A percentile compares a stretch with the other conserved stretches of the same genome.
Evolutionary conservation across 2,329 filamentous ascomycete genomes (phyloP).

Genomic region (Mycogone perniciosa): DNA sequence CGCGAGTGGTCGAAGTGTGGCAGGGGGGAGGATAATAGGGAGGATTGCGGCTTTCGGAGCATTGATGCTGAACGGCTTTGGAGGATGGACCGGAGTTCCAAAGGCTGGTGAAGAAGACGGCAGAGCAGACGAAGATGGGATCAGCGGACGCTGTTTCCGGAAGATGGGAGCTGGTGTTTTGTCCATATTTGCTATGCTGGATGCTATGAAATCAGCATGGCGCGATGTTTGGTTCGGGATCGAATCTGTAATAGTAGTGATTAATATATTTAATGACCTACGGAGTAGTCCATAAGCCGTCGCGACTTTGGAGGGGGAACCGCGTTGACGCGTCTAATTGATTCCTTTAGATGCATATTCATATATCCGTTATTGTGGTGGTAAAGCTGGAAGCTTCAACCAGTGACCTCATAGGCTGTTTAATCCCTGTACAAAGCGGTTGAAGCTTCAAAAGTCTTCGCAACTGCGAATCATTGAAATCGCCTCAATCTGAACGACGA

Average conservation of each 20-base stretch:
- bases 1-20: conserved; percentile 80
- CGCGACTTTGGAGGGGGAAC: conserved; percentile 14
- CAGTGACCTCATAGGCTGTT: conserved; percentile 27
- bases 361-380: conserved; percentile 8
- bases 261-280: not conserved
- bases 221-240: not conserved
- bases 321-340: conserved; percentile 38
- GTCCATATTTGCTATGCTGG: conserved; percentile 27
- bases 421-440: not conserved
- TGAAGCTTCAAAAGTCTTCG: not conserved
- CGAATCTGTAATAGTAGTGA: not conserved
- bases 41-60: conserved; percentile 61
- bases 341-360: conserved; percentile 24
- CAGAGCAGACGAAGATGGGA: conserved; percentile 50
- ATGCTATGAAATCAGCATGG: conserved; percentile 4
- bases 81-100: conserved; percentile 75
- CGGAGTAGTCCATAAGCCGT: not conserved
- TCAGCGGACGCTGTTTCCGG: conserved; percentile 28
- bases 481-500: not conserved
- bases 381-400: conserved; percentile 7
- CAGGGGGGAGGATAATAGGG: conserved; percentile 81
- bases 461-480: conserved; percentile 5
- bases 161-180: conserved; percentile 34
- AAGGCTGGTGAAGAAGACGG: conserved; percentile 89
- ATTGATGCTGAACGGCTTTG: conserved; percentile 55